Conservation (phyloP, 1,139 yeast species). For the Scheffersomyces illinoinensis region DNA sequence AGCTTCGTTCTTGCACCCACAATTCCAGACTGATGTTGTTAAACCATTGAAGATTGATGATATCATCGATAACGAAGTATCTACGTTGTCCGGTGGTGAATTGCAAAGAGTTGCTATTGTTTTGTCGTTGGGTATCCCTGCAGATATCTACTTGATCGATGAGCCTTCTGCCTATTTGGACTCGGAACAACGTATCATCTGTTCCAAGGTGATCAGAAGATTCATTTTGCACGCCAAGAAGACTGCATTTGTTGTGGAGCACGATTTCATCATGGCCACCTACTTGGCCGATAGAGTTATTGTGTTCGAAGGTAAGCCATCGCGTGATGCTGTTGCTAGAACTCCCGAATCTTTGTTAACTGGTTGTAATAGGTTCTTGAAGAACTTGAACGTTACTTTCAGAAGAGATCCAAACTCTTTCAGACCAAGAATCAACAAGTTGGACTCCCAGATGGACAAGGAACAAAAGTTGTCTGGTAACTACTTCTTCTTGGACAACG, state of each 20-base stretch:
- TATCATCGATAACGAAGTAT: constrained; percentile 96
- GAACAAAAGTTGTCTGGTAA: constrained; percentile 92
- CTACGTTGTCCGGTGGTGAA: constrained; percentile 98
- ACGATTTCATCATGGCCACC: constrained; percentile 99
- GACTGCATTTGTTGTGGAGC: constrained; percentile 98
- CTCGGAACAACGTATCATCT: constrained; percentile 98
- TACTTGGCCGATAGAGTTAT: constrained; percentile 97
- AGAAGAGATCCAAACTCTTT: constrained; percentile 98
- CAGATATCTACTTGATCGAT: constrained; percentile 94
- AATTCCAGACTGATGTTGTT: constrained; percentile 96
- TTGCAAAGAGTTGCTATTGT: constrained; percentile 98
- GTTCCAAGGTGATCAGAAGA: constrained; percentile 97
- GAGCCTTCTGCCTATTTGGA: constrained; percentile 99
- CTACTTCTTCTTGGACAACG: constrained; percentile 88
- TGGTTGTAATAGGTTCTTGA: constrained; percentile 95
- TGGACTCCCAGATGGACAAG: constrained; percentile 97
- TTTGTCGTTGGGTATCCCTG: constrained; percentile 88
- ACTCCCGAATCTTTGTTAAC: constrained; percentile 90
- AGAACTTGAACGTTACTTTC: constrained; percentile 95
- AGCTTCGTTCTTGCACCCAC: constrained; percentile 92
- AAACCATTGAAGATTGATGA: constrained; percentile 93
- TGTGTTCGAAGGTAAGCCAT: constrained; percentile 95
- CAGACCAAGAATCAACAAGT: constrained; percentile 97
- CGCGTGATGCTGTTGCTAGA: constrained; percentile 78
- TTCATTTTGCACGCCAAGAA: constrained; percentile 94